Conservation (phyloP, 176 grass and related monocot genomes). For the maize (Zea mays) region DNA sequence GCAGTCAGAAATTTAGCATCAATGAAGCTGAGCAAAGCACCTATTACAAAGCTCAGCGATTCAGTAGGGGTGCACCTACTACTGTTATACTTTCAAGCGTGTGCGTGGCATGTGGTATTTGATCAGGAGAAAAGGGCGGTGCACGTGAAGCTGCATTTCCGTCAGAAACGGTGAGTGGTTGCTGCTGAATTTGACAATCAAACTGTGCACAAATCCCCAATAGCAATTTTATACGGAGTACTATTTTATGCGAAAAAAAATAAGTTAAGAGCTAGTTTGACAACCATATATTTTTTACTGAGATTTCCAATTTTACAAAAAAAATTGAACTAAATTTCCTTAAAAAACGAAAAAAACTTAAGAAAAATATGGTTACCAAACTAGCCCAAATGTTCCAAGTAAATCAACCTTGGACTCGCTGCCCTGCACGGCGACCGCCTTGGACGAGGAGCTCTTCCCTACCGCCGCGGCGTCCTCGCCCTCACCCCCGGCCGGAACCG, state of each 20-base stretch:
- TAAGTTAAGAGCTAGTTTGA: too few relatives aligned
- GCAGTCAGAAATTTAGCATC: background rate
- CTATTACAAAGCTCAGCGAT: background rate
- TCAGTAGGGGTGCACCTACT: background rate
- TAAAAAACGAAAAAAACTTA: too few relatives aligned
- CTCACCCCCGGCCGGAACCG: slow-evolving; percentile 7
- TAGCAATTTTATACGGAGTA: background rate
- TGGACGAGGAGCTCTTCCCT: slow-evolving; percentile 9
- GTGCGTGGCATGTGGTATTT: background rate
- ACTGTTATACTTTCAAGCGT: background rate
- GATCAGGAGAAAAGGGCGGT: background rate
- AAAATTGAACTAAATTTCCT: too few relatives aligned
- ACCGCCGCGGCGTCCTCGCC: slow-evolving; percentile 12
- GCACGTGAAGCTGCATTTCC: slow-evolving; percentile 30
- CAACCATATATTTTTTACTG: too few relatives aligned
- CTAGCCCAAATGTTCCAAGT: background rate
- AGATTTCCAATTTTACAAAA: too few relatives aligned
- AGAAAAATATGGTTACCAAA: too few relatives aligned
- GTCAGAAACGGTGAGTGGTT: background rate
- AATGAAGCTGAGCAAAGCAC: background rate
- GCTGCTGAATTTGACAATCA: background rate
- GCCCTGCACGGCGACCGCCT: slow-evolving; percentile 15
- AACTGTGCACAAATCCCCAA: background rate
- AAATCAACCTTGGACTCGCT: slow-evolving; percentile 34
- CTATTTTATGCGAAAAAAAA: background rate